Conservation (phyloP, 495 filamentous ascomycete species). For the Platismatia glauca region DNA sequence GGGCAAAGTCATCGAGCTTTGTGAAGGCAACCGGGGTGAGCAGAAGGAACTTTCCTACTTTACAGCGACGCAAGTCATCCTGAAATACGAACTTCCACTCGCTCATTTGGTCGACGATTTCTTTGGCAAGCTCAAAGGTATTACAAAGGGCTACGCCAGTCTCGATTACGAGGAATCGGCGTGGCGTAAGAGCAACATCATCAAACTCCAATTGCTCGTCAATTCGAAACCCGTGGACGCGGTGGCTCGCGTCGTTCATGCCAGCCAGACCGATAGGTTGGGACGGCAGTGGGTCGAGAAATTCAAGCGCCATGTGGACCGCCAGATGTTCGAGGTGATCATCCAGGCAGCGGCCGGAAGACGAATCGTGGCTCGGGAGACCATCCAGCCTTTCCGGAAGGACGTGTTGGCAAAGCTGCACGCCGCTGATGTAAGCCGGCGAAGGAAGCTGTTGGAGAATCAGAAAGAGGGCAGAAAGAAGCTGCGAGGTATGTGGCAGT, state of each 20-base stretch:
- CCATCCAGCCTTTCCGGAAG: slow-evolving; percentile 93
- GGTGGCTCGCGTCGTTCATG: slow-evolving; percentile 80
- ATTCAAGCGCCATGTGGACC: slow-evolving; percentile 92
- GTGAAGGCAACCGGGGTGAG: slow-evolving; percentile 77
- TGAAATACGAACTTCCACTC: slow-evolving; percentile 84
- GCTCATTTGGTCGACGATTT: slow-evolving; percentile 90
- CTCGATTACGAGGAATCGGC: slow-evolving; percentile 94
- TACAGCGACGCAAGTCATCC: slow-evolving; percentile 86
- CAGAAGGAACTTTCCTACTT: slow-evolving; percentile 86
- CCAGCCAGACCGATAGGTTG: slow-evolving; percentile 63
- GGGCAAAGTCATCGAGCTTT: slow-evolving; percentile 89
- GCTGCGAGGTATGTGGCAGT: slow-evolving; percentile 41
- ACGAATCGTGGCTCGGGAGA: slow-evolving; percentile 81
- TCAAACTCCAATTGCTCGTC: slow-evolving; percentile 86
- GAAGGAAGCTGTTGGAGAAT: slow-evolving; percentile 85
- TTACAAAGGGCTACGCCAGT: slow-evolving; percentile 73
- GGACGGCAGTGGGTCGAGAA: slow-evolving; percentile 86
- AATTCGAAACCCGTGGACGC: slow-evolving; percentile 92
- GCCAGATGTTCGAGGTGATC: slow-evolving; percentile 92
- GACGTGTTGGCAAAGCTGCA: slow-evolving; percentile 91
- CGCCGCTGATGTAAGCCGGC: slow-evolving; percentile 73
- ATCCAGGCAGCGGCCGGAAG: slow-evolving; percentile 87
- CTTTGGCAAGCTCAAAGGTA: slow-evolving; percentile 91
- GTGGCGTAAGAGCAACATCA: slow-evolving; percentile 68
- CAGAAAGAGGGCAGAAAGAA: slow-evolving; percentile 95